Conservation (phyloP, 768 basidiomycete genomes). For the Boletus reticulatus region DNA sequence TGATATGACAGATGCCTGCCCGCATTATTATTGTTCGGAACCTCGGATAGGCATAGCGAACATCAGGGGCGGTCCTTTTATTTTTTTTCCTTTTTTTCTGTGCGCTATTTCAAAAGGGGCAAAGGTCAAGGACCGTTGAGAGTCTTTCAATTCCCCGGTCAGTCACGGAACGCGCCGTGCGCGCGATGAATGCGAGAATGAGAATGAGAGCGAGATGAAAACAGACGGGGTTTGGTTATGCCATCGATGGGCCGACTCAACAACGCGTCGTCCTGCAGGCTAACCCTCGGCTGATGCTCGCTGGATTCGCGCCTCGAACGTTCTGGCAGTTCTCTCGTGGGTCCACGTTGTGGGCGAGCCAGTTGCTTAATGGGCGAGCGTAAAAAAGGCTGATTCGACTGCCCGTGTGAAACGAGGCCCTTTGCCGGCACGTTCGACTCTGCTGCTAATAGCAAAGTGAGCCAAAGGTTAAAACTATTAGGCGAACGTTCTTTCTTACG, state of each 20-base stretch:
- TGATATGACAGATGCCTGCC: neutral
- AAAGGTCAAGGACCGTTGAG: neutral
- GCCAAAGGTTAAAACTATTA: neutral
- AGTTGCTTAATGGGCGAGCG: too few species aligned
- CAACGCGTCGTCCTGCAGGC: slow-evolving; percentile 26
- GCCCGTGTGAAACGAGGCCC: neutral
- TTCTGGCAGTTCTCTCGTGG: too few species aligned
- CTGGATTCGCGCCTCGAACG: slow-evolving; percentile 16
- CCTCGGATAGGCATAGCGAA: neutral
- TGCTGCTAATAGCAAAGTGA: neutral
- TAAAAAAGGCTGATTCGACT: too few species aligned
- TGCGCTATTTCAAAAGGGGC: slow-evolving; percentile 6
- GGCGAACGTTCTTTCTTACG: too few species aligned
- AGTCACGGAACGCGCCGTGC: slow-evolving; percentile 14
- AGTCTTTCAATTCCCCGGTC: slow-evolving; percentile 8
- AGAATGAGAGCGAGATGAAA: slow-evolving; percentile 19
- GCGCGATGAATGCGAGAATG: neutral
- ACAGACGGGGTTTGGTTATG: neutral
- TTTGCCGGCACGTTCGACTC: too few species aligned
- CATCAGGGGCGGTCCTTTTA: neutral
- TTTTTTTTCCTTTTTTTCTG: neutral
- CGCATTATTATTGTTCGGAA: slow-evolving; percentile 8
- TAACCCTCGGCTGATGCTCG: neutral
- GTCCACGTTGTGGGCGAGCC: too few species aligned
- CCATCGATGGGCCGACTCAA: neutral